These are phyloP conservation scores for Aegilops tauschii DNA, from an alignment of 176 grass and related monocot species.

Conservation along the genomic window DNA sequence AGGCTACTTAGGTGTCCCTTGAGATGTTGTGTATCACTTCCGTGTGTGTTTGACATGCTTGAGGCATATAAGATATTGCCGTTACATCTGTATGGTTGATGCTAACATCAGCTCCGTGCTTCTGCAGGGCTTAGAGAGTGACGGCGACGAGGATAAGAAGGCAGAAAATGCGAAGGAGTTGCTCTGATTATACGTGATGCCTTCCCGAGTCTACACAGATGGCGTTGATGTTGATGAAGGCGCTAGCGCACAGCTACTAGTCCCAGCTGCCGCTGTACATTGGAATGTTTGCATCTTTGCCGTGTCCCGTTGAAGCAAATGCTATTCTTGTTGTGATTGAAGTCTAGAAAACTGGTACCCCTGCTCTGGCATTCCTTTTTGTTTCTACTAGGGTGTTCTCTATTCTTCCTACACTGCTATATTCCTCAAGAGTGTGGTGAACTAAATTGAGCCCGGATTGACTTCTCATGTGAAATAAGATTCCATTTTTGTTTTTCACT, in stretches of 20 bases:
- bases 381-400: neutral
- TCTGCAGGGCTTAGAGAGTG: slow-evolving; percentile 76
- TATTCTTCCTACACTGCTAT: neutral
- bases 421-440: neutral
- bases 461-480: slow-evolving; percentile 22
- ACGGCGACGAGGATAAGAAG: slow-evolving; percentile 57
- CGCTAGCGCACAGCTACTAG: neutral
- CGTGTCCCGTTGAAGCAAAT: slow-evolving; percentile 18
- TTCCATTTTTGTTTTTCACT: neutral
- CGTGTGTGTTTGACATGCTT: neutral
- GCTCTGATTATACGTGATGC: neutral
- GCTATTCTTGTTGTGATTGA: neutral
- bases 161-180: slow-evolving; percentile 31
- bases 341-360: neutral
- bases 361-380: neutral
- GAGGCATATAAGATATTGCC: neutral
- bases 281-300: slow-evolving; percentile 30
- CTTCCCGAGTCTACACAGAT: neutral
- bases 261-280: slow-evolving; percentile 38
- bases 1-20: neutral
- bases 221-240: slow-evolving; percentile 7
- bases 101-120: slow-evolving; percentile 10
- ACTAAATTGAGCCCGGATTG: neutral
- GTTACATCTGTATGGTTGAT: slow-evolving; percentile 9
- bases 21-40: neutral